phyloP scores from a whole-genome alignment of 805 yeast species.

The Candida tallmaniae region DNA sequence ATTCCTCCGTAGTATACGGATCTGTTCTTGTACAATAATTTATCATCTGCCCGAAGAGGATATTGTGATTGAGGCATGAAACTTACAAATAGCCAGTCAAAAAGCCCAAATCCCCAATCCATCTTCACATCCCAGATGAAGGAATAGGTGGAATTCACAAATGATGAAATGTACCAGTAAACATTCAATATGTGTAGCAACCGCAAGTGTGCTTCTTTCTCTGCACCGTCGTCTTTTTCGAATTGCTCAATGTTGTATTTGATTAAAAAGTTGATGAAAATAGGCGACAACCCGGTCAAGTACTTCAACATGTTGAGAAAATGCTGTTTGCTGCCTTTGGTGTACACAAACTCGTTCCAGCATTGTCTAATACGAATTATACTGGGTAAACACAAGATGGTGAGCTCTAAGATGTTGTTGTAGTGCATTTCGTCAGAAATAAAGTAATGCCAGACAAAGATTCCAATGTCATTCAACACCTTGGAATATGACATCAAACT shows the following conservation, averaged over 20 bases:
- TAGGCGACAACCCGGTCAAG: slow-evolving; percentile 48
- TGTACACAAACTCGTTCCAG: slow-evolving; percentile 54
- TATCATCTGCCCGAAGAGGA: slow-evolving; percentile 18
- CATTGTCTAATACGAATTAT: slow-evolving; percentile 83
- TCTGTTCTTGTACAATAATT: slow-evolving; percentile 7
- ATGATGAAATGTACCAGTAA: slow-evolving; percentile 41
- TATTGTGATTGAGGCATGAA: slow-evolving; percentile 6
- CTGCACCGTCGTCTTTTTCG: slow-evolving; percentile 10
- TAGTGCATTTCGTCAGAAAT: slow-evolving; percentile 28
- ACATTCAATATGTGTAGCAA: slow-evolving; percentile 21
- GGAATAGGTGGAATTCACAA: slow-evolving; percentile 70
- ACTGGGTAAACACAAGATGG: slow-evolving; percentile 51
- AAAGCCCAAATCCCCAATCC: slow-evolving; percentile 79
- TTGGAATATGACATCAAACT: slow-evolving; percentile 77
- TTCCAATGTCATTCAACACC: slow-evolving; percentile 66
- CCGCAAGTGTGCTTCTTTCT: slow-evolving; percentile 11
- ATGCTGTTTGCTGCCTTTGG: slow-evolving; percentile 52
- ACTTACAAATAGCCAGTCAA: slow-evolving; percentile 28
- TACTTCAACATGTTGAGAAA: slow-evolving; percentile 74
- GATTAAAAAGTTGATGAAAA: slow-evolving; percentile 23
- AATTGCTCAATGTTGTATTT: slow-evolving; percentile 14
- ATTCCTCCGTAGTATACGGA: slow-evolving; percentile 54
- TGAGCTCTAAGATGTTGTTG: slow-evolving; percentile 25
- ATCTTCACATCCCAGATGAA: slow-evolving; percentile 84
- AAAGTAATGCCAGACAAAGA: slow-evolving; percentile 46